Percentiles rank a stretch among this genome's conserved stretches.
These are phyloP conservation scores for Pyrus bretschneideri DNA, from an alignment of 306 rosid species.

Conservation along the genomic window DNA sequence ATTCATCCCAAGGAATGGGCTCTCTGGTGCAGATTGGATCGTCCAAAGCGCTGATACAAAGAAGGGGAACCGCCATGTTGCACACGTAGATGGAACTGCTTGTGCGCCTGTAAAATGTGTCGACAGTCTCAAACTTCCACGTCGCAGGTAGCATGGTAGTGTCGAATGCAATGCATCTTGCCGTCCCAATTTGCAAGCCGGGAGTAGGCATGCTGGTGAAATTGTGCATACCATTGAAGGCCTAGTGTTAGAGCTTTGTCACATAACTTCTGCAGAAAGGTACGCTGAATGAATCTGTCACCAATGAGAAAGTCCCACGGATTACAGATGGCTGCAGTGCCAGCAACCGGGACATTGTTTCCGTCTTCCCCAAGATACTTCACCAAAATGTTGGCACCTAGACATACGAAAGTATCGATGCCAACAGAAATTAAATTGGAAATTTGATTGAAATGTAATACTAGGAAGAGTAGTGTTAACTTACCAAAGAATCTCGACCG, in stretches of 20 bases:
- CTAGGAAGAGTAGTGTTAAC: not conserved
- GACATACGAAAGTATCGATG: not conserved
- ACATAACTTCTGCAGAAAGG: slow-evolving; percentile 62
- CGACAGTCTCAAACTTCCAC: slow-evolving; percentile 84
- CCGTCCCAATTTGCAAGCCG: slow-evolving; percentile 90
- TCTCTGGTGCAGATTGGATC: slow-evolving; percentile 87
- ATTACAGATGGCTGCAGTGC: slow-evolving; percentile 76
- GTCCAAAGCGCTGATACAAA: slow-evolving; percentile 81
- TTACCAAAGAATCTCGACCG: not conserved
- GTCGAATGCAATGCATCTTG: slow-evolving; percentile 70
- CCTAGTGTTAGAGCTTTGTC: slow-evolving; percentile 72
- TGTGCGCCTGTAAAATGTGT: slow-evolving; percentile 69
- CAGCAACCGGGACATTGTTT: slow-evolving; percentile 58
- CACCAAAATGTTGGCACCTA: slow-evolving; percentile 62
- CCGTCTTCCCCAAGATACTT: slow-evolving; percentile 87
- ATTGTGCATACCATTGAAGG: slow-evolving; percentile 70
- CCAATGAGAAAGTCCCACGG: slow-evolving; percentile 92
- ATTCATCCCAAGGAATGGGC: slow-evolving; percentile 96
- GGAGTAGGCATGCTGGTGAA: slow-evolving; percentile 65
- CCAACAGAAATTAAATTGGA: not conserved
- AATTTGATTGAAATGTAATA: not conserved
- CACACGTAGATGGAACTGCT: slow-evolving; percentile 61
- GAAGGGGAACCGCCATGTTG: slow-evolving; percentile 73
- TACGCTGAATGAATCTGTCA: slow-evolving; percentile 69
- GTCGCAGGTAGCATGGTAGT: slow-evolving; percentile 69